These are phyloP conservation scores for Cryomyces minteri DNA, from an alignment of 495 filamentous ascomycete species.

Conservation along the genomic window DNA sequence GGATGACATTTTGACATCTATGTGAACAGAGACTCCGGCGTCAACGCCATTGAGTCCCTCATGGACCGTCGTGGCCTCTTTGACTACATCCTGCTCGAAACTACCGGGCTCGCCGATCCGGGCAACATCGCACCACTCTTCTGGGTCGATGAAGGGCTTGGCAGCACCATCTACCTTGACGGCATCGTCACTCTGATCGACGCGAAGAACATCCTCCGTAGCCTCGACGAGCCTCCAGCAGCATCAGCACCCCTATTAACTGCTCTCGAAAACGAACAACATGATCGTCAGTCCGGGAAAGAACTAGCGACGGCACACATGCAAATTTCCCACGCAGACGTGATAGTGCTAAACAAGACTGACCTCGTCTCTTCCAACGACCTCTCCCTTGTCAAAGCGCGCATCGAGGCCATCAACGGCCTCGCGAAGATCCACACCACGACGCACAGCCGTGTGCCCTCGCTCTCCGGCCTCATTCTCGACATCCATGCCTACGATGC, in stretches of 20 bases:
- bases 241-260: conserved; percentile 16
- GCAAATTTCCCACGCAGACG: conserved; percentile 95
- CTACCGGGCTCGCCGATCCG: conserved; percentile 86
- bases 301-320: conserved; percentile 79
- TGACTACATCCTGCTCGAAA: conserved; percentile 96
- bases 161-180: conserved; percentile 86
- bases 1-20: background rate
- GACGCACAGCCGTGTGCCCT: conserved; percentile 54
- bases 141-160: conserved; percentile 91
- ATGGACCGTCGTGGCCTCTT: conserved; percentile 89
- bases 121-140: conserved; percentile 92
- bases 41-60: conserved; percentile 79
- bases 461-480: conserved; percentile 67
- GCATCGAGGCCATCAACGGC: conserved; percentile 72
- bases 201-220: conserved; percentile 72
- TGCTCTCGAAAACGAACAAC: conserved; percentile 16
- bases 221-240: conserved; percentile 54
- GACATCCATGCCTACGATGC: conserved; percentile 89
- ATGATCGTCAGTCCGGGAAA: conserved; percentile 36
- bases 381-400: conserved; percentile 39
- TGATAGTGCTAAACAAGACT: conserved; percentile 85
- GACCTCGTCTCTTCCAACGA: conserved; percentile 62
- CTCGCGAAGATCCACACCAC: conserved; percentile 74
- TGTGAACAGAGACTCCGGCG: conserved; percentile 55
- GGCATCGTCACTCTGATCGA: conserved; percentile 94